Percentiles rank a stretch among this genome's conserved stretches.
Evolutionary conservation across 148 eudicot genomes (phyloP).

Genomic region (Suaeda aralocaspica): DNA sequence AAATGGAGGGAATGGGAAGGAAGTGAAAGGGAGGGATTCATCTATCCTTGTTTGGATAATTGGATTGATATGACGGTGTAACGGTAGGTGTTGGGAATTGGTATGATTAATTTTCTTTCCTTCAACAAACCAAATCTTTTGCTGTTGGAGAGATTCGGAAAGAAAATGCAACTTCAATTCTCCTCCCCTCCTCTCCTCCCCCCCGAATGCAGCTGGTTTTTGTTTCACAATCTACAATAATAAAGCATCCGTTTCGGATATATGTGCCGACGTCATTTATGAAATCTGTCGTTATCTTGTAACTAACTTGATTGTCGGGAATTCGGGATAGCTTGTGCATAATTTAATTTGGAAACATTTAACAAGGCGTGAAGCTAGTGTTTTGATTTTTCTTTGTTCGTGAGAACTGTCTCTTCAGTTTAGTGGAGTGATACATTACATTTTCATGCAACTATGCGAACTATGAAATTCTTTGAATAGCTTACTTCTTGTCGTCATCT

Average conservation of each 20-base stretch:
- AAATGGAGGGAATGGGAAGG: too few species aligned
- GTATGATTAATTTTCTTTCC: too few species aligned
- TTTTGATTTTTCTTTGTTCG: not conserved
- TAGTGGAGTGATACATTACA: not conserved
- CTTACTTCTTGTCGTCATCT: not conserved
- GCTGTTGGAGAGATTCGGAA: too few species aligned
- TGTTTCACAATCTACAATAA: too few species aligned
- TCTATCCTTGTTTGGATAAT: too few species aligned
- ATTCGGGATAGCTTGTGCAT: not conserved
- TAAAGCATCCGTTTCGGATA: not conserved
- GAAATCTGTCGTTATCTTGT: not conserved
- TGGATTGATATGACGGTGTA: too few species aligned
- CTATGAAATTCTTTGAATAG: not conserved
- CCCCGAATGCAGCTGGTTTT: too few species aligned
- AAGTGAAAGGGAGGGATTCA: too few species aligned
- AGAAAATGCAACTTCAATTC: too few species aligned
- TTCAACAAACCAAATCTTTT: too few species aligned
- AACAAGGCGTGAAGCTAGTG: not conserved
- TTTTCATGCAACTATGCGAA: not conserved
- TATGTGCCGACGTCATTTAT: not conserved
- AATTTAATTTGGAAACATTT: not conserved
- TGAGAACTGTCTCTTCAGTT: not conserved
- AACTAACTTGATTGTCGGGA: not conserved
- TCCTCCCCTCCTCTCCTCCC: too few species aligned
- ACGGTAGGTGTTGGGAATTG: too few species aligned